Base-by-base conservation (phyloP, 2,329 filamentous ascomycete species). In the Dryadomyces quercus-mongolicae region DNA sequence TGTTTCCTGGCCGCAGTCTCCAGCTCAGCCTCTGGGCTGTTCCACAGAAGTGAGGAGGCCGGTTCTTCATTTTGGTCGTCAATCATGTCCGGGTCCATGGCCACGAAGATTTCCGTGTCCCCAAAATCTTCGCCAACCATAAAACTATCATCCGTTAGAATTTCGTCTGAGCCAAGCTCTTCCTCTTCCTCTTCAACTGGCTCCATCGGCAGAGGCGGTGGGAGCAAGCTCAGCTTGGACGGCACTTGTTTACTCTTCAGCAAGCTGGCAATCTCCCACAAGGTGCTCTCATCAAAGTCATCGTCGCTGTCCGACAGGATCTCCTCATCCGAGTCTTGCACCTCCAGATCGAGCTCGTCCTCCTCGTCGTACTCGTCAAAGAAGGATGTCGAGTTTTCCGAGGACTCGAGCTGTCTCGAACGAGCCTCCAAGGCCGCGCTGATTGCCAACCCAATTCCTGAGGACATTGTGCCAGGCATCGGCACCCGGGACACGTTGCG, bases 231-330 rank as follows among this genome's bases (percentile, higher is more conserved):
- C 45, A 74, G 62, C 59, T 70, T 75, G 13, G 77, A 76, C 3
- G 77, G 76, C 5, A 81, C 65, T 50, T 74, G 64, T 54, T 75
- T 72, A 2, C 74, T 70, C 63, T 76, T 74, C 12, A 84, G 68
- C 44, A 84, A 68, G 56, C 70, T 80, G 55, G 80, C 80, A 66
- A 84, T 84, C 62, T 84, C 80, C 77, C 78, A 82, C 25, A 84
- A 67, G 1, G 78, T 83, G 10, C 69, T 75, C 66, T 84, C 80
- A 57, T 83, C 80, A 58, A 83, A 82, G 21, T 72, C 74, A 51
- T 78, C 76, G 42, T 74, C 76, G 48, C 70, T 72, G 45, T 67
- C 65, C 1, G 66, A 62, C 18, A 42, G n/a, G 20, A 36, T 67
- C 68, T 21, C 64, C 63, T 66, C 64, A 1, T 65, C 59, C n/a